Percentiles rank a stretch among this genome's conserved stretches.
Conservation (phyloP, 176 grass and related monocot genomes). For the Hordeum marinum region DNA sequence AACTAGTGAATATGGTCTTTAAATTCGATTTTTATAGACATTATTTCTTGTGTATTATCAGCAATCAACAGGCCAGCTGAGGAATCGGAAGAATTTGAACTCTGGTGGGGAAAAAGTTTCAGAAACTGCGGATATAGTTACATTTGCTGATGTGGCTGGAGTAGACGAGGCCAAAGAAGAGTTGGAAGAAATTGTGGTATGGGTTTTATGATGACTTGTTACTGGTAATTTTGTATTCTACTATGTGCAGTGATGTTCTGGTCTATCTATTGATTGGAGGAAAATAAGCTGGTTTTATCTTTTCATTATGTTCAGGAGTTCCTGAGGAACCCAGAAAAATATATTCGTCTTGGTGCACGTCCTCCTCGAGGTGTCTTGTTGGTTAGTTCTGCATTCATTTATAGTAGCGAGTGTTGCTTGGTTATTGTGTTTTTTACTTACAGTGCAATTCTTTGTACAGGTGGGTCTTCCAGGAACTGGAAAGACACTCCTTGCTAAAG, state of each 20-base stretch:
- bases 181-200: slow-evolving; percentile 99
- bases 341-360: slow-evolving; percentile 89
- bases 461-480: slow-evolving; percentile 97
- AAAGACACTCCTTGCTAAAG: slow-evolving; percentile 98
- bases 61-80: slow-evolving; percentile 86
- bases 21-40: slow-evolving; percentile 11
- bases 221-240: not conserved
- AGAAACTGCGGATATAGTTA: slow-evolving; percentile 75
- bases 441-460: slow-evolving; percentile 45
- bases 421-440: not conserved
- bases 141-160: slow-evolving; percentile 98
- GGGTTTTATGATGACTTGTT: slow-evolving; percentile 17
- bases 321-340: slow-evolving; percentile 91
- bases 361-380: slow-evolving; percentile 98
- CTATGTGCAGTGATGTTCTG: not conserved
- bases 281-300: slow-evolving; percentile 31
- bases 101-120: slow-evolving; percentile 62
- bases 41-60: slow-evolving; percentile 47
- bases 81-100: slow-evolving; percentile 66
- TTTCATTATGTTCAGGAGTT: slow-evolving; percentile 65
- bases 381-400: slow-evolving; percentile 53
- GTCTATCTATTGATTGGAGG: slow-evolving; percentile 30
- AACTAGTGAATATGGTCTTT: slow-evolving; percentile 1
- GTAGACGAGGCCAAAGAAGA: slow-evolving; percentile 99
- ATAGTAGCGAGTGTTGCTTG: slow-evolving; percentile 1